phyloP scores from a whole-genome alignment of 306 rosid genomes.

The Argentina anserina region DNA sequence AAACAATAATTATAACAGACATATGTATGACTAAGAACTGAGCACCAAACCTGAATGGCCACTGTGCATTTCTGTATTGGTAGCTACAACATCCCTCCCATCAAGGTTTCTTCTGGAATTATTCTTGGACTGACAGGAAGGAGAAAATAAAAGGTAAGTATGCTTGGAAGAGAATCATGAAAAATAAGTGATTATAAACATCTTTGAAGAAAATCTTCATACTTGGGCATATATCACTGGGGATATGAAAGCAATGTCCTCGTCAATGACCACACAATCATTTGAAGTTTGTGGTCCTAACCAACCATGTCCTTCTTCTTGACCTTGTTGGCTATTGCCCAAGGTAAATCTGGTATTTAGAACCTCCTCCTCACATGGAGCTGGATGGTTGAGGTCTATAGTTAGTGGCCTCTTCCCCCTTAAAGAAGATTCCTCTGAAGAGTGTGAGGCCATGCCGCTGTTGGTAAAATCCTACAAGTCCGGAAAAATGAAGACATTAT shows the following conservation, averaged over 20 bases:
- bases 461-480: slow-evolving; percentile 3
- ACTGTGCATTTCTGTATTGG: slow-evolving; percentile 10
- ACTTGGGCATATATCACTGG: slow-evolving; percentile 35
- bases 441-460: slow-evolving; percentile 12
- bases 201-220: not conserved
- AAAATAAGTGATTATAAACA: not conserved
- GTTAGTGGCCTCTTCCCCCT: slow-evolving; percentile 27
- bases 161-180: not conserved
- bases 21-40: not conserved
- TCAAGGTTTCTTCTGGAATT: slow-evolving; percentile 26
- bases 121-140: slow-evolving; percentile 31
- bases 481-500: not conserved
- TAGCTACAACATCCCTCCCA: slow-evolving; percentile 12
- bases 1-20: not conserved
- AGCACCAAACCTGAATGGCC: slow-evolving; percentile 20
- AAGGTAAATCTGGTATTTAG: slow-evolving; percentile 12
- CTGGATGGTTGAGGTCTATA: slow-evolving; percentile 36
- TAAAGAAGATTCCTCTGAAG: not conserved
- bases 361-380: slow-evolving; percentile 13
- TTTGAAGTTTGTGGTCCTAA: slow-evolving; percentile 14
- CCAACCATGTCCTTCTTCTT: not conserved
- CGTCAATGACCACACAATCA: slow-evolving; percentile 31
- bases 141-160: not conserved
- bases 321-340: slow-evolving; percentile 11
- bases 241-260: slow-evolving; percentile 30